Base-by-base conservation (phyloP, 2,329 filamentous ascomycete species). In the Lecanicillium sp. region DNA sequence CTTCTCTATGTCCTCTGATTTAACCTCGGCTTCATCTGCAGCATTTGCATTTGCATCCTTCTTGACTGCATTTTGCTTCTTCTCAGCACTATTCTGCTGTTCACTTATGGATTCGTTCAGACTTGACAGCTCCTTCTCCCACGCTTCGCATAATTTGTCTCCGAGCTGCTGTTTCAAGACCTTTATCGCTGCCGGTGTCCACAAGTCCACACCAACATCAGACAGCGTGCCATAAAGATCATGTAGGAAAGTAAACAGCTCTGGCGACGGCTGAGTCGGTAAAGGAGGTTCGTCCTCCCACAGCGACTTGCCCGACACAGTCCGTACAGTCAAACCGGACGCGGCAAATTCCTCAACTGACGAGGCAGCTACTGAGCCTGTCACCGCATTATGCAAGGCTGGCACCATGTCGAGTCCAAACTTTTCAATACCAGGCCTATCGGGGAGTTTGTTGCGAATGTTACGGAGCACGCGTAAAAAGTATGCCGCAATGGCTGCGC, bases 221-320 rank as follows among this genome's bases (percentile, higher is more conserved):
- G 73, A 73, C 86, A 95, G 94, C 5, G 71, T 66, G 33, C 65
- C 62, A 4, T 76, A 74, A 19, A 94, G 54, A 32, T 68, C 68
- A 17, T 78, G 75, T 35, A 95, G 53, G 39, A 94, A 80, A 43
- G 72, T 75, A 53, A 94, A 94, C 0, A 78, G 67, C 15, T 71
- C 70, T 0, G 85, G 80, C 0, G 86, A 90, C 1, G 87, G 87
- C 51, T 92, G 85, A 5, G 78, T 70, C 0, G 90, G 90, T 30
- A 95, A 57, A 18, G 77, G 68, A 0, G 85, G 84, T 28, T 75
- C 67, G 1, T 85, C 85, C 54, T 94, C 87, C 89, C 89, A 95
- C 0, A 95, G 65, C 1, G 75, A 70, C 37, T 79, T 71, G 6
- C 81, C 79, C 3, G 71, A 68, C 1, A 85, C 70, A 19, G 52